Conservation (phyloP, 257 asterid species). For the Forsythia viridissima region DNA sequence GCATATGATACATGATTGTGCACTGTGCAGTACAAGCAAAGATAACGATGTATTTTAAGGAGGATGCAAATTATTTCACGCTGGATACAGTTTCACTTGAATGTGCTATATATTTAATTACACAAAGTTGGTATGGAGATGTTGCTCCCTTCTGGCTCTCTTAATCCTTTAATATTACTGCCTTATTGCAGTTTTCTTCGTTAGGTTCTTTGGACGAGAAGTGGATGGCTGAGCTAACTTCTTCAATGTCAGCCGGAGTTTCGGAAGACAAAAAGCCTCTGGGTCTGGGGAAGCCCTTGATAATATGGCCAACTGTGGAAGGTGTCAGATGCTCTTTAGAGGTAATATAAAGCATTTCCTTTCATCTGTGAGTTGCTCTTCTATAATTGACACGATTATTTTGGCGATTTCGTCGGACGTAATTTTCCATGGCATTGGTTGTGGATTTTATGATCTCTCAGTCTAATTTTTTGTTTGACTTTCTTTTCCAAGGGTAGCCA, state of each 20-base stretch:
- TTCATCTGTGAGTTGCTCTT: neutral
- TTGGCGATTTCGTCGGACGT: neutral
- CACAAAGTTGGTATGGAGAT: conserved; percentile 10
- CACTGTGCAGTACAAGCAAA: neutral
- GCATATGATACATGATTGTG: neutral
- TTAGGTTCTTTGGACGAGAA: conserved; percentile 96
- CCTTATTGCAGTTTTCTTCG: conserved; percentile 76
- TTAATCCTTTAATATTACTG: conserved; percentile 22
- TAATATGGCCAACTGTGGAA: conserved; percentile 95
- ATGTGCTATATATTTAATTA: neutral
- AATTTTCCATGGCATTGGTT: neutral
- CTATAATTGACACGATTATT: neutral
- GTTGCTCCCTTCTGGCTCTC: conserved; percentile 14
- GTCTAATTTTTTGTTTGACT: neutral
- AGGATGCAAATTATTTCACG: neutral
- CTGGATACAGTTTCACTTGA: neutral
- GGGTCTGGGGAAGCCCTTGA: conserved; percentile 74
- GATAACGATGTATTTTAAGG: neutral
- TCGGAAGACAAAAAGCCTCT: conserved; percentile 74
- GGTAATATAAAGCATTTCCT: conserved; percentile 42
- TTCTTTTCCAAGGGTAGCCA: neutral
- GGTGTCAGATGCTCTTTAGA: conserved; percentile 89
- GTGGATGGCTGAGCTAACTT: conserved; percentile 88
- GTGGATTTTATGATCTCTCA: neutral
- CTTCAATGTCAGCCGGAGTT: conserved; percentile 85